Conservation (phyloP, 2,329 filamentous ascomycete genomes). For the Colletotrichum zoysiae region DNA sequence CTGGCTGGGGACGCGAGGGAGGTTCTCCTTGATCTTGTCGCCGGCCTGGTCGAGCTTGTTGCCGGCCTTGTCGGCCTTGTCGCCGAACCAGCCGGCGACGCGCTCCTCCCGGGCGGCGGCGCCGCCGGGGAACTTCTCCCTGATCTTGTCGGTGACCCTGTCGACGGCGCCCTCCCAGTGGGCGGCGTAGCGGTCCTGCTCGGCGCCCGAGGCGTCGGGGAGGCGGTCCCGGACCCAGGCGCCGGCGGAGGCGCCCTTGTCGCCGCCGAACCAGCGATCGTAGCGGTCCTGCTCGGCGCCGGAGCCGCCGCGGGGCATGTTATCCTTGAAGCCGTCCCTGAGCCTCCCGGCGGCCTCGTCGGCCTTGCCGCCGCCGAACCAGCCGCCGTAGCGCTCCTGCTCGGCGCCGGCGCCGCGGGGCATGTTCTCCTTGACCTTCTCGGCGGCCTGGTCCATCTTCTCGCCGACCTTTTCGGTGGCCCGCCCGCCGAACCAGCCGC, state of each 20-base stretch:
- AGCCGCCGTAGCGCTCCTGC: conserved; percentile 23
- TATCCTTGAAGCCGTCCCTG: neutral
- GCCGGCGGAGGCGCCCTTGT: conserved; percentile 24
- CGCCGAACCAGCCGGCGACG: conserved; percentile 39
- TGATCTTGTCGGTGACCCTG: conserved; percentile 28
- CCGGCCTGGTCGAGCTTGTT: conserved; percentile 14
- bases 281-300: conserved; percentile 43
- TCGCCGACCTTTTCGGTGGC: conserved; percentile 12
- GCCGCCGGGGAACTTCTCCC: conserved; percentile 24
- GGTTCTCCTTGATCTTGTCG: conserved; percentile 23
- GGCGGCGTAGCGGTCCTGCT: conserved; percentile 43
- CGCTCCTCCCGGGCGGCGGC: conserved; percentile 43
- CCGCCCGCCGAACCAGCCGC: conserved; percentile 39
- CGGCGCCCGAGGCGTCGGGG: conserved; percentile 38
- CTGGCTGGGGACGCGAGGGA: conserved; percentile 13
- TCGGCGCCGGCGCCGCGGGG: conserved; percentile 18
- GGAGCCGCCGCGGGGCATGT: conserved; percentile 14
- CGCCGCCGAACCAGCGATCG: conserved; percentile 41
- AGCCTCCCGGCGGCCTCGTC: conserved; percentile 13
- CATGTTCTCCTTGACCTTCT: conserved; percentile 27
- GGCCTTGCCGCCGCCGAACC: conserved; percentile 33
- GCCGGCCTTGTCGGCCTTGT: conserved; percentile 27
- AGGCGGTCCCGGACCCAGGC: conserved; percentile 30
- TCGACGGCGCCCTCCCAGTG: conserved; percentile 32
- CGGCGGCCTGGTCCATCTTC: conserved; percentile 7